These are phyloP conservation scores for Zasmidium angulare DNA, from an alignment of 2,329 filamentous ascomycete species.

Conservation along the genomic window DNA sequence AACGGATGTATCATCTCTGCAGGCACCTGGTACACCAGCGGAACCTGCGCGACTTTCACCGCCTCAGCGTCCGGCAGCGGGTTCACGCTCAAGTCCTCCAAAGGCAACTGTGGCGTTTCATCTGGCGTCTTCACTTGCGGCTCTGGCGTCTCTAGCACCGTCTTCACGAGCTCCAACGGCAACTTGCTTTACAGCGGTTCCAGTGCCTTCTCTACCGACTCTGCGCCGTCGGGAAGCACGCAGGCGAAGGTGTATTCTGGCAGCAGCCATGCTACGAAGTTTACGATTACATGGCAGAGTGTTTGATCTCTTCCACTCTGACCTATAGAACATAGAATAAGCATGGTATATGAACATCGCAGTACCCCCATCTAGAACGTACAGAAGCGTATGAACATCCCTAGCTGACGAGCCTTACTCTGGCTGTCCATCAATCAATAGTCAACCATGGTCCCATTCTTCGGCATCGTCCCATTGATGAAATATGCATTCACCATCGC, in stretches of 20 bases:
- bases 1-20: constrained; percentile 67
- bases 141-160: constrained; percentile 44
- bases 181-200: constrained; percentile 41
- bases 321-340: too few species aligned
- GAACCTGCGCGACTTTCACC: constrained; percentile 67
- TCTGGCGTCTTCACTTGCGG: constrained; percentile 57
- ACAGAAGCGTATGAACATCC: too few species aligned
- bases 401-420: too few species aligned
- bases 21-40: constrained; percentile 67
- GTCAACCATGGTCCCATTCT: not conserved
- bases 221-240: constrained; percentile 42
- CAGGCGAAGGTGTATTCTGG: constrained; percentile 46
- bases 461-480: not conserved
- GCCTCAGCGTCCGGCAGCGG: constrained; percentile 48
- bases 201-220: constrained; percentile 45
- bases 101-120: constrained; percentile 59
- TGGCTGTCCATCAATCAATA: not conserved
- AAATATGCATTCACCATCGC: not conserved
- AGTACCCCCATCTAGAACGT: too few species aligned
- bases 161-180: constrained; percentile 41
- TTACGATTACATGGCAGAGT: constrained; percentile 42
- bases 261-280: constrained; percentile 29
- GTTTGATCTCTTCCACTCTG: constrained; percentile 18
- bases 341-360: too few species aligned
- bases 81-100: constrained; percentile 60